phyloP scores from a whole-genome alignment of 805 yeast species.

The Ogataea zsoltii region DNA sequence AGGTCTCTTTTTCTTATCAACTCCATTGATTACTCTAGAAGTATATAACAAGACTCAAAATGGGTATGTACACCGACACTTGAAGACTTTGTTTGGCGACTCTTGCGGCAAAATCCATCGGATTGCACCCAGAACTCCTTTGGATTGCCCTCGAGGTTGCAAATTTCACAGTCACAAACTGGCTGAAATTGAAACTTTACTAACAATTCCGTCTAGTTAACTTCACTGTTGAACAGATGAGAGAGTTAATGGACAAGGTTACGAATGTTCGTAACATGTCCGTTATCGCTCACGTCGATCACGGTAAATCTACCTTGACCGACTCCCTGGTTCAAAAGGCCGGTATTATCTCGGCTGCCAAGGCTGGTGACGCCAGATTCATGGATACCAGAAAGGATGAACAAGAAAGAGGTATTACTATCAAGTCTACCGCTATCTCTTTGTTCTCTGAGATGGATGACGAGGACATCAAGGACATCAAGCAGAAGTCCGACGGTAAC shows the following conservation, averaged over 20 bases:
- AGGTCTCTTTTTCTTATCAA: slow-evolving; percentile 6
- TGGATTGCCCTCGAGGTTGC: not conserved
- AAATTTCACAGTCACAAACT: not conserved
- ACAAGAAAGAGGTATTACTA: slow-evolving; percentile 99
- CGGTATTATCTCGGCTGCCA: slow-evolving; percentile 99
- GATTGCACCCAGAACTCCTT: not conserved
- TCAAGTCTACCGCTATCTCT: slow-evolving; percentile 98
- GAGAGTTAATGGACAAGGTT: slow-evolving; percentile 99
- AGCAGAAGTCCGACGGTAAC: slow-evolving; percentile 91
- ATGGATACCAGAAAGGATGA: slow-evolving; percentile 99
- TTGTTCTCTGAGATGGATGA: slow-evolving; percentile 85
- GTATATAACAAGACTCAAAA: slow-evolving; percentile 18
- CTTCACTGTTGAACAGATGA: slow-evolving; percentile 86
- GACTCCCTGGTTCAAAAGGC: slow-evolving; percentile 99
- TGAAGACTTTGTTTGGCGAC: not conserved
- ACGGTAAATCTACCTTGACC: slow-evolving; percentile 99
- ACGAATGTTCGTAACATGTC: slow-evolving; percentile 99
- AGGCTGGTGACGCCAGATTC: slow-evolving; percentile 99
- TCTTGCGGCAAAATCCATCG: not conserved
- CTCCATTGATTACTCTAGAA: slow-evolving; percentile 15
- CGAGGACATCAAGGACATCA: slow-evolving; percentile 84
- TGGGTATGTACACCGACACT: slow-evolving; percentile 20
- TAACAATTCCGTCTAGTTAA: slow-evolving; percentile 36
- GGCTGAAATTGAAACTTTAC: not conserved
- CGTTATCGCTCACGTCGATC: slow-evolving; percentile 99